These are phyloP conservation scores for Cytospora mali DNA, from an alignment of 2,329 filamentous ascomycete genomes.

Conservation along the genomic window DNA sequence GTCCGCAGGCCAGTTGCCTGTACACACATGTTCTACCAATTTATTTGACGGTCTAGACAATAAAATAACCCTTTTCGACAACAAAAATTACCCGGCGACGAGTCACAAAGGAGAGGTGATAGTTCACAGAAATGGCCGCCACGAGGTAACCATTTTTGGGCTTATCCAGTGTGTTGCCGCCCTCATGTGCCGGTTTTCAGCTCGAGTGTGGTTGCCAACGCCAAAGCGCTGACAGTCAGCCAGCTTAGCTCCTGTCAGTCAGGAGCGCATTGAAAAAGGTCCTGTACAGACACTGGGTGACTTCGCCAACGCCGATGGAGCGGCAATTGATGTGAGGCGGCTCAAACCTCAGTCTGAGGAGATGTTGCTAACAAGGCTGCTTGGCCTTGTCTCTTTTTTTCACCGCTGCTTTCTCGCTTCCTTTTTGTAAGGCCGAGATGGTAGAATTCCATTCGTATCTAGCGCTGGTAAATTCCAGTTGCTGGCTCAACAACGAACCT, in stretches of 20 bases:
- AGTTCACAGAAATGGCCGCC: constrained; percentile 9
- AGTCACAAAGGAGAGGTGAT: constrained; percentile 1
- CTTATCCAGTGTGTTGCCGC: constrained; percentile 4
- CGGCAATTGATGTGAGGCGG: neutral
- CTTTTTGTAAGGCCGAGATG: neutral
- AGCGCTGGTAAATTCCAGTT: neutral
- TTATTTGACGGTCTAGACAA: constrained; percentile 4
- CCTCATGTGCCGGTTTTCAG: constrained; percentile 16
- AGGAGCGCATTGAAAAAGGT: neutral
- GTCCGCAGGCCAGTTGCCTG: neutral
- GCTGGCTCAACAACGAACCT: constrained; percentile 1
- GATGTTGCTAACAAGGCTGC: neutral
- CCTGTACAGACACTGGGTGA: neutral
- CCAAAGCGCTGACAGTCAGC: constrained; percentile 16
- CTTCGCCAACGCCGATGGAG: neutral
- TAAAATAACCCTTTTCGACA: neutral
- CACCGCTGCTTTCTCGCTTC: neutral
- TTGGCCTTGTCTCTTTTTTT: neutral
- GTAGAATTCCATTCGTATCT: neutral
- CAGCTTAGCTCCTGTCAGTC: constrained; percentile 1
- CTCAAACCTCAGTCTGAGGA: neutral
- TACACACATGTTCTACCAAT: constrained; percentile 6
- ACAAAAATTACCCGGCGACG: constrained; percentile 11
- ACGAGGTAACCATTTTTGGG: neutral
- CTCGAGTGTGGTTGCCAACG: constrained; percentile 11